Conservation (phyloP, 176 grass and related monocot genomes). For the Carex scoparia region DNA sequence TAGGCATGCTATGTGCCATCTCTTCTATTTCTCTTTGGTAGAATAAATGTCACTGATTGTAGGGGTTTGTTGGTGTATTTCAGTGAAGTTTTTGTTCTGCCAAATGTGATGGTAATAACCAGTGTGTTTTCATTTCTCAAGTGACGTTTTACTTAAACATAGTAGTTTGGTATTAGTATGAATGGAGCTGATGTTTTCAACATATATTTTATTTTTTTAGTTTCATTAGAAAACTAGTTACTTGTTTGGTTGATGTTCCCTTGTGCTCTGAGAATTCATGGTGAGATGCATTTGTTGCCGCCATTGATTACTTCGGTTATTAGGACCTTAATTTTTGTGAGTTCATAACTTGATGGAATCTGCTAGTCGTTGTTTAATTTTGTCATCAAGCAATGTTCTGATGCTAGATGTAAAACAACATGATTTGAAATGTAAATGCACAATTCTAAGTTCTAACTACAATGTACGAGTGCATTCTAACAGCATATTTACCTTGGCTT, state of each 20-base stretch:
- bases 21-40: conserved; percentile 7
- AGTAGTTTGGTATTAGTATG: conserved; percentile 12
- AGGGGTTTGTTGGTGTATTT: not conserved
- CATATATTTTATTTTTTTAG: not conserved
- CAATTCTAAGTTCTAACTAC: not conserved
- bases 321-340: not conserved
- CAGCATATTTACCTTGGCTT: too few relatives aligned
- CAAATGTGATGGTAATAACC: conserved; percentile 17
- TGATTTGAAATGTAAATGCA: not conserved
- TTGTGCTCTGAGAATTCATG: not conserved
- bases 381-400: not conserved
- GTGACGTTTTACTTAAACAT: conserved; percentile 2
- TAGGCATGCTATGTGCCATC: not conserved
- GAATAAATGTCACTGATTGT: conserved; percentile 8
- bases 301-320: not conserved
- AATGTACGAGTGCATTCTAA: not conserved
- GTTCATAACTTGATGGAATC: not conserved
- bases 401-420: not conserved
- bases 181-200: not conserved
- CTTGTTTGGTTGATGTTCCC: not conserved
- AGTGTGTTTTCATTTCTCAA: conserved; percentile 14
- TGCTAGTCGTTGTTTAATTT: not conserved
- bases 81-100: conserved; percentile 17
- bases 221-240: not conserved
- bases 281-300: not conserved